Conservation (phyloP, 768 basidiomycete genomes). For the Arthromyces matolae region DNA sequence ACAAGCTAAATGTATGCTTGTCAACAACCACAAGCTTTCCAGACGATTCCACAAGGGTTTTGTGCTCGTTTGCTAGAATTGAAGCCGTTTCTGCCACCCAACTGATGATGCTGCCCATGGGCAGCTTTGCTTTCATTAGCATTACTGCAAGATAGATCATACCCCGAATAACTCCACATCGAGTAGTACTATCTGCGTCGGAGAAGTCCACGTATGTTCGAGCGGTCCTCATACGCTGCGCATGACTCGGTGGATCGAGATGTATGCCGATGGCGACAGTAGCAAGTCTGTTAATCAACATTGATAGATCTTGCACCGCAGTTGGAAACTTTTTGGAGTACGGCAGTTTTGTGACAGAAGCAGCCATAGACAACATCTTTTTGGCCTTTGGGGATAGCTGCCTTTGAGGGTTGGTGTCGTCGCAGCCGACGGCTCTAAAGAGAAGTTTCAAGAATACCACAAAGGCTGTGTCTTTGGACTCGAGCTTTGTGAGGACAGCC, state of each 20-base stretch:
- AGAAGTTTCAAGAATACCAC: constrained; percentile 80
- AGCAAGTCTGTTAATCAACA: constrained; percentile 79
- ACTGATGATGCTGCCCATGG: constrained; percentile 47
- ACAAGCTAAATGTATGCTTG: background rate
- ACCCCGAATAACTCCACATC: constrained; percentile 71
- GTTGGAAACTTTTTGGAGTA: constrained; percentile 56
- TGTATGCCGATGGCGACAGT: constrained; percentile 68
- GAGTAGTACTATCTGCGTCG: constrained; percentile 58
- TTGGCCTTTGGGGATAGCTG: constrained; percentile 43
- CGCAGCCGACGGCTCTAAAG: constrained; percentile 48
- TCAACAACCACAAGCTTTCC: background rate
- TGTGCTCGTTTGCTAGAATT: constrained; percentile 54
- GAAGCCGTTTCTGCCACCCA: constrained; percentile 66
- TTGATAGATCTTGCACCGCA: constrained; percentile 54
- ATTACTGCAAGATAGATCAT: constrained; percentile 67
- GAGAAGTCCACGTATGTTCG: constrained; percentile 64
- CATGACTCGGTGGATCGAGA: constrained; percentile 50
- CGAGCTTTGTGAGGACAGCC: constrained; percentile 45
- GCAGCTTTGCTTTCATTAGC: constrained; percentile 48
- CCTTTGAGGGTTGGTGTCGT: constrained; percentile 25
- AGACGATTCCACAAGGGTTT: constrained; percentile 15
- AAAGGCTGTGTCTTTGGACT: constrained; percentile 66
- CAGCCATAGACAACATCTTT: constrained; percentile 67
- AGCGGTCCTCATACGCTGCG: constrained; percentile 59
- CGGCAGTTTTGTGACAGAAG: constrained; percentile 67